phyloP scores from a whole-genome alignment of 2,329 filamentous ascomycete species.

The Trichoderma oligosporum region DNA sequence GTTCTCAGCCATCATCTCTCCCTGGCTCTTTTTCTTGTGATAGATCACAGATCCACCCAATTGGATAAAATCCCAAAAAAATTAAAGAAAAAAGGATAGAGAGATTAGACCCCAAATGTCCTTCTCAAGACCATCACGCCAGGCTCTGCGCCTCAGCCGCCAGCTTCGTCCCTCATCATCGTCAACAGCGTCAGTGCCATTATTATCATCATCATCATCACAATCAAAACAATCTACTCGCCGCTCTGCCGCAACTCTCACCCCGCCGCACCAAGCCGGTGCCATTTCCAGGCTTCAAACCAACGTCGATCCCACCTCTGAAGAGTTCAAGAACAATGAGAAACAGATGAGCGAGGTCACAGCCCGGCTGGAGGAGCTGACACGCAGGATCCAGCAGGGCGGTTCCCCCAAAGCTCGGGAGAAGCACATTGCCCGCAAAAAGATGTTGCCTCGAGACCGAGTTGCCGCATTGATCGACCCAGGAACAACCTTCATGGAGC shows the following conservation, averaged over 20 bases:
- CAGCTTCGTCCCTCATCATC: conserved; percentile 28
- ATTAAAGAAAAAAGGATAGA: not conserved
- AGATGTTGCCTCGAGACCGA: conserved; percentile 91
- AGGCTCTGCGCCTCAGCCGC: conserved; percentile 42
- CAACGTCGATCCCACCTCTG: conserved; percentile 69
- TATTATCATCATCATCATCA: not conserved
- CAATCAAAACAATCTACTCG: conserved; percentile 2
- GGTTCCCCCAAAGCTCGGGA: conserved; percentile 77
- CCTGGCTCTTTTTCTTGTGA: no score
- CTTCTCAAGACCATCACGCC: conserved; percentile 44
- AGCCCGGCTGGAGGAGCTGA: conserved; percentile 63
- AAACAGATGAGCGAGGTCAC: conserved; percentile 72
- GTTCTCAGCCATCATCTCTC: not conserved
- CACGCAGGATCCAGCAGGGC: conserved; percentile 67
- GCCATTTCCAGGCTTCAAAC: conserved; percentile 78
- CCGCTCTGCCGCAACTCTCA: conserved; percentile 66
- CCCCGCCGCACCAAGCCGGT: conserved; percentile 73
- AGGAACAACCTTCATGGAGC: conserved; percentile 84
- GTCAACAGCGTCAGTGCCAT: conserved; percentile 25
- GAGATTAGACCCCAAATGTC: conserved; percentile 38
- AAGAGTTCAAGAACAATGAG: conserved; percentile 78
- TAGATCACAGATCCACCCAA: no score
- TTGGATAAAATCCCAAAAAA: conserved; percentile 28
- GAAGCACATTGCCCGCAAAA: conserved; percentile 82
- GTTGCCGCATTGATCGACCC: conserved; percentile 84